Evolutionary conservation across 164 flowering plant species (phyloP).

Genomic region (Berberis vulgaris): DNA sequence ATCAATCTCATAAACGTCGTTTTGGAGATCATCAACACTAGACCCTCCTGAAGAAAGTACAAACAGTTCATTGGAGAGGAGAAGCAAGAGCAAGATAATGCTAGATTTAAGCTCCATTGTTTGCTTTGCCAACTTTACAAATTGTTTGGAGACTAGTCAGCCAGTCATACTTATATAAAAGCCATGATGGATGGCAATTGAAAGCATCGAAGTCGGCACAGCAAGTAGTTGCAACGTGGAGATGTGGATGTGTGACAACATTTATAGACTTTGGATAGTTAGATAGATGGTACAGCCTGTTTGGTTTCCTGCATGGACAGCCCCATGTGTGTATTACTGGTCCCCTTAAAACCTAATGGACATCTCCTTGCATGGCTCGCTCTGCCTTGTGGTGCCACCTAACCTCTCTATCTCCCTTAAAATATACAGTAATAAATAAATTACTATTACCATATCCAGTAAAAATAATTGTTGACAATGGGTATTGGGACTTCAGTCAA

Average conservation of each 20-base stretch:
- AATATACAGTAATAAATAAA: no score
- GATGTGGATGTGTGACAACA: constrained; percentile 27
- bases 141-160: no score
- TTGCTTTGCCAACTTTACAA: no score
- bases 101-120: no score
- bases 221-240: constrained; percentile 9
- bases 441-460: no score
- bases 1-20: constrained; percentile 63
- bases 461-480: no score
- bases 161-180: no score
- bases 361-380: not conserved
- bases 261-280: constrained; percentile 18
- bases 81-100: no score
- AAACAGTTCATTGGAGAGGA: not conserved
- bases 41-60: constrained; percentile 7
- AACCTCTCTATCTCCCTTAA: not conserved
- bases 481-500: no score
- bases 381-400: not conserved
- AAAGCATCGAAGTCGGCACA: constrained; percentile 36
- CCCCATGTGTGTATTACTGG: constrained; percentile 42
- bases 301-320: constrained; percentile 16
- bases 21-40: constrained; percentile 10
- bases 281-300: not conserved
- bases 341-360: not conserved
- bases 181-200: constrained; percentile 10